A percentile compares a stretch with the other conserved stretches of the same genome.
phyloP scores from a whole-genome alignment of 345 rosid species.

The Dimocarpus longan region DNA sequence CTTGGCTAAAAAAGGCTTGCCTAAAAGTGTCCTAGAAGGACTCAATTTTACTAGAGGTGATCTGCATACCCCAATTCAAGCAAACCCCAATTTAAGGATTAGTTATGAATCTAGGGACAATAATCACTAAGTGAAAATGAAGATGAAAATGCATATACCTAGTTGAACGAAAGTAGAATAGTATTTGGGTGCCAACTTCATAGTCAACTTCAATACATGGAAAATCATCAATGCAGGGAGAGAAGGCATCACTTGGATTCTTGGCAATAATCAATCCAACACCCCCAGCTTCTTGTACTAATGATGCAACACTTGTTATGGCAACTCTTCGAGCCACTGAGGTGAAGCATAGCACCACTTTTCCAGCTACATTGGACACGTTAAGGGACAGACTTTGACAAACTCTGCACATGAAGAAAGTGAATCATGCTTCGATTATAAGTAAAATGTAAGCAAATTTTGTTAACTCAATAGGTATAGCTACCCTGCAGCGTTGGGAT shows the following conservation, averaged over 20 bases:
- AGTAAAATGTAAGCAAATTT: constrained; percentile 2
- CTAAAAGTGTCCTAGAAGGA: constrained; percentile 36
- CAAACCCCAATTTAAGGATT: background rate
- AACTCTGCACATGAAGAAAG: constrained; percentile 29
- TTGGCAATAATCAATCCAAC: constrained; percentile 60
- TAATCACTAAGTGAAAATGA: background rate
- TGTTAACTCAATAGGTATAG: background rate
- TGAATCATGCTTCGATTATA: background rate
- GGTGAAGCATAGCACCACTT: constrained; percentile 58
- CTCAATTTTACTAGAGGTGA: constrained; percentile 37
- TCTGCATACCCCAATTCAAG: constrained; percentile 22
- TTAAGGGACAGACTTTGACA: constrained; percentile 42
- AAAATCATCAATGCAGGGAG: constrained; percentile 35
- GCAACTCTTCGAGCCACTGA: constrained; percentile 13
- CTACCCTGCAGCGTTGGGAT: constrained; percentile 41
- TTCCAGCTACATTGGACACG: constrained; percentile 43
- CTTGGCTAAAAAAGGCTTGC: constrained; percentile 33
- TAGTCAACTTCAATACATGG: constrained; percentile 64
- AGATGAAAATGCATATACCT: constrained; percentile 20
- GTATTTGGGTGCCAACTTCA: constrained; percentile 65
- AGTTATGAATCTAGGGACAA: background rate
- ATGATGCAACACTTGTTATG: constrained; percentile 30
- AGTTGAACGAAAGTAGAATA: constrained; percentile 56
- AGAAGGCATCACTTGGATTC: constrained; percentile 46
- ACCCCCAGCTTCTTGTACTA: constrained; percentile 37